Evolutionary conservation across 2,329 filamentous ascomycete genomes (phyloP), one percentile per base, ranked within the genome.

Genomic region (Cladosporium phlei): DNA sequence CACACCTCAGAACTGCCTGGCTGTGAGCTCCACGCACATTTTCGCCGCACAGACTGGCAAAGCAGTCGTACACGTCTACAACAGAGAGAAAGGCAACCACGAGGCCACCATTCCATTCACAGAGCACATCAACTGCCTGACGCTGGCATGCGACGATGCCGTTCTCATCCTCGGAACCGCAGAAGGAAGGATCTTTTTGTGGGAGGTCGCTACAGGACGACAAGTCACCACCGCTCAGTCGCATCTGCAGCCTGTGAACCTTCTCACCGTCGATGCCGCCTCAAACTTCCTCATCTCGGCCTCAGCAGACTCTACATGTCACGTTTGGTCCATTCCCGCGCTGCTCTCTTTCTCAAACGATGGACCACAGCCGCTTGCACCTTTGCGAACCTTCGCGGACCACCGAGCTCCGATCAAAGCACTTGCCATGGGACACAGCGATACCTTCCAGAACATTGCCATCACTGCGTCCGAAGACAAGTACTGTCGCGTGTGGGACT

Each of bases 11-110:
- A 87, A 91, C 66, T 85, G 87, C 57, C 72, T 98, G 46, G 90
- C 88, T 22, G 77, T 90, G 57, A 94, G 78, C 66, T 74, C 79
- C 34, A 83, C 83, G 16, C 93, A 98, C 64, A 76, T 97, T 37
- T 98, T 95, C 64, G 85, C 90, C 3, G 91, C 88, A 3, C 93
- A 98, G 66, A 78, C 85, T 39, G 89, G 90, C 54, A 97, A 95
- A 67, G 88, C 89, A 0, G 86, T 95, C 32, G 78, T 98, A 1
- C 88, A 97, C 68, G 88, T 98, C 46, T 98, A 97, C 69, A 90
- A 80, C 48, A 79, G 89, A 46, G 76, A 82, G 49, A 86, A 86
- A 53, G 86, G 86, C 21, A 93, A 86, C 58, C 89, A 96, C 63
- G 91, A 97, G 69, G 86, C 88, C 5, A 78, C 88, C 14, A 81